Conservation (phyloP, 352 stramenopile genomes). For the Phytophthora sp. region DNA sequence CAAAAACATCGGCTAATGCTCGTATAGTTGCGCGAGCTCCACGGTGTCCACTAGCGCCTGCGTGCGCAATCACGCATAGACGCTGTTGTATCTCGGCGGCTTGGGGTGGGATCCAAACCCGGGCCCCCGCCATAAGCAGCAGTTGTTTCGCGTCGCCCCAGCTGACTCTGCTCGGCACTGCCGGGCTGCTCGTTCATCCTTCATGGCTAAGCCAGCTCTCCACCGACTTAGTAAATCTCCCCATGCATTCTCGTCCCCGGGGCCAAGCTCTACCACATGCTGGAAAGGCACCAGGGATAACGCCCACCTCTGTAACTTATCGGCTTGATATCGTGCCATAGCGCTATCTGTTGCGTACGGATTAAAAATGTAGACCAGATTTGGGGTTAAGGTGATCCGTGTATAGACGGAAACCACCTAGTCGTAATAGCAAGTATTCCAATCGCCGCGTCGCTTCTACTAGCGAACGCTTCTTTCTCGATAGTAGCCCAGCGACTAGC, state of each 20-base stretch:
- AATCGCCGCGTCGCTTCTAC: background rate
- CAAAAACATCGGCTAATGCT: no score
- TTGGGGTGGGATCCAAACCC: no score
- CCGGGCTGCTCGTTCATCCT: background rate
- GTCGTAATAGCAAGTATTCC: background rate
- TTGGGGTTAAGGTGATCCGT: background rate
- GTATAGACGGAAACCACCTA: background rate
- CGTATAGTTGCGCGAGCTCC: background rate
- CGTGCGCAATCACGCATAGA: background rate
- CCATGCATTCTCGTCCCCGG: background rate
- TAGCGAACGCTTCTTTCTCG: slow-evolving; percentile 17
- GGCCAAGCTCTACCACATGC: background rate
- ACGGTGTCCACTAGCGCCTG: background rate
- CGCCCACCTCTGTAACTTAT: slow-evolving; percentile 29
- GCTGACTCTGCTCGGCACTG: no score
- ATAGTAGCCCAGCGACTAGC: slow-evolving; percentile 13
- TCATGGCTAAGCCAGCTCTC: background rate
- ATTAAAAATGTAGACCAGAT: background rate
- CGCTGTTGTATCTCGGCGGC: background rate
- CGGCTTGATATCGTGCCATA: background rate
- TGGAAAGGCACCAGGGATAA: background rate
- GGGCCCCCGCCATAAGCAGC: no score
- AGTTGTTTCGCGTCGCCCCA: background rate
- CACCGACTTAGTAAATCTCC: background rate
- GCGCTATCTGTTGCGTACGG: background rate